Base-by-base conservation (phyloP, 495 filamentous ascomycete species). In the Aspergillus saccharolyticus region DNA sequence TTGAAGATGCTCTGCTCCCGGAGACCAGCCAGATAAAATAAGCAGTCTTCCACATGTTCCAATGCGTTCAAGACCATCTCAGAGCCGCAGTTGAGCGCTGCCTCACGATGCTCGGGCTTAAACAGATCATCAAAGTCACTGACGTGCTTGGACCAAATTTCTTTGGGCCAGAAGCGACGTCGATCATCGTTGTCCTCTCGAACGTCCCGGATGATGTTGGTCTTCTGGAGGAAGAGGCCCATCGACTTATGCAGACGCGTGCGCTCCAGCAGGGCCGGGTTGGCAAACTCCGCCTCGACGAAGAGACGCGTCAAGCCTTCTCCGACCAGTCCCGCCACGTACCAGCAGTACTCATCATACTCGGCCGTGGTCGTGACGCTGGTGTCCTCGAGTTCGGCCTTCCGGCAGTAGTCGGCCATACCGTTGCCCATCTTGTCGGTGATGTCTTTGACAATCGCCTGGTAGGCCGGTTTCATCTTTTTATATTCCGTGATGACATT, bases 1-100 rank as follows among this genome's bases (percentile, higher is more conserved):
- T 98, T 97, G 87, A 98, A 98, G n/a, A 96, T 91, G 70, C 89
- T 94, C 75, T 97, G 94, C 70, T 98, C 94, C 56, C 88, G 89
- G 45, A 97, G 81, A 19, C 91, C 95, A 20, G 95, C 95, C 74
- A 98, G 89, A 78, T 98, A 98, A 77, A 91, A 97, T 9, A 98
- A 76, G 72, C 92, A 97, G 63, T 97, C 90, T 59, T 96, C 90
- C 25, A 85, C 90, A 61, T 96, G 91, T 68, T 83, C 80, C 47
- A 98, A 81, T 18, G 92, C 87, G 55, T 93, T 89, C 42, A 97
- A 76, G 19, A 96, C 85, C 93, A 98, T 95, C 63, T 97, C 91
- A 0, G 91, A 96, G 68, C 86, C 90, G 74, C 90, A 96, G 66
- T 92, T 84, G 16, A 97, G 73, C 4, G 94, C 94, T 51, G 82